phyloP scores from a whole-genome alignment of 1,139 yeast species.

The Scheffersomyces stambukii region DNA sequence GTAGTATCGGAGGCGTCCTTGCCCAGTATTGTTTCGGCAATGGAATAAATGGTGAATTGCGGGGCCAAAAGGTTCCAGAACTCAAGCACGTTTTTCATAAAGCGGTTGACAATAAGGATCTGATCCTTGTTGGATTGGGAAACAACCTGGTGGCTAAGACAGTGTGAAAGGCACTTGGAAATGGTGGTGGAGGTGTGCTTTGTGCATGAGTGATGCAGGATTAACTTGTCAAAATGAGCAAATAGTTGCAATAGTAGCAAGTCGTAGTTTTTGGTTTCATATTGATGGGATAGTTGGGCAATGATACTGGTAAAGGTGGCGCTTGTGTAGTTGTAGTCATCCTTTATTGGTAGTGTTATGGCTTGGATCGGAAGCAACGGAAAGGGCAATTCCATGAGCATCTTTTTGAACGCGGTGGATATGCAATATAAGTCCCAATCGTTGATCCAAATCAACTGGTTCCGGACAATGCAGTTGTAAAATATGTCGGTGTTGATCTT shows the following conservation, averaged over 20 bases:
- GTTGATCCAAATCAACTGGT: constrained; percentile 52
- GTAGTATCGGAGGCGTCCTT: constrained; percentile 7
- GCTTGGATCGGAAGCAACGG: constrained; percentile 42
- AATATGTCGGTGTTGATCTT: constrained; percentile 47
- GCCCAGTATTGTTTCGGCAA: constrained; percentile 21
- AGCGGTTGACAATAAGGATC: constrained; percentile 47
- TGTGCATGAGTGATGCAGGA: constrained; percentile 29
- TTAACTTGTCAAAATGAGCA: constrained; percentile 33
- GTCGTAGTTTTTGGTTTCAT: constrained; percentile 12
- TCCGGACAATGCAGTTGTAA: constrained; percentile 50
- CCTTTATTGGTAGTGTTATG: constrained; percentile 46
- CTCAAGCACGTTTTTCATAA: constrained; percentile 44
- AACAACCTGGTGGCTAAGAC: constrained; percentile 49
- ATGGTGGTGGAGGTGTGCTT: constrained; percentile 44
- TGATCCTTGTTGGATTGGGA: constrained; percentile 42
- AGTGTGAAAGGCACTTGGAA: constrained; percentile 46
- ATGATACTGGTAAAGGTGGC: constrained; percentile 20
- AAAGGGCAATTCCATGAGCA: constrained; percentile 40
- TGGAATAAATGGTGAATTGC: constrained; percentile 11
- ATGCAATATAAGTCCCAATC: constrained; percentile 64
- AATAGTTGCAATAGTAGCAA: constrained; percentile 37
- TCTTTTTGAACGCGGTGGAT: constrained; percentile 48
- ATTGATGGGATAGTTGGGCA: constrained; percentile 6
- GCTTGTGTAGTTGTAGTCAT: constrained; percentile 38
- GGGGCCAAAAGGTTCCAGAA: constrained; percentile 31